A percentile compares a stretch with the other conserved stretches of the same genome.
phyloP scores from a whole-genome alignment of 1,139 yeast genomes.

The Candida sanyaensis region DNA sequence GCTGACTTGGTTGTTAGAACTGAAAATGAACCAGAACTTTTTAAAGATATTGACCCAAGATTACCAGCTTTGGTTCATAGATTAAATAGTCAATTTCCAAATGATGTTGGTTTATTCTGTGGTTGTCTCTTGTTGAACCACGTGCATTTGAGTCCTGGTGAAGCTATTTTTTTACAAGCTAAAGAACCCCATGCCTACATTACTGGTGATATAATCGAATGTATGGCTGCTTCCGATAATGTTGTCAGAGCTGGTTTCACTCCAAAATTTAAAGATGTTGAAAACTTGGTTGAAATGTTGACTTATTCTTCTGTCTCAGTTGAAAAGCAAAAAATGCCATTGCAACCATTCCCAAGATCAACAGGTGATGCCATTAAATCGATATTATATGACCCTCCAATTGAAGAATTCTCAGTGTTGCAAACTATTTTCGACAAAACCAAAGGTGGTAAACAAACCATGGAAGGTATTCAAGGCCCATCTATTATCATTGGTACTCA shows the following conservation, averaged over 20 bases:
- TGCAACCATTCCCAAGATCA: constrained; percentile 61
- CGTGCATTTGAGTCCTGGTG: constrained; percentile 81
- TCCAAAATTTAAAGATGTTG: constrained; percentile 95
- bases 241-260: constrained; percentile 99
- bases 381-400: constrained; percentile 89
- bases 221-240: constrained; percentile 99
- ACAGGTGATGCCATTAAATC: constrained; percentile 64
- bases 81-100: constrained; percentile 84
- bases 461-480: constrained; percentile 77
- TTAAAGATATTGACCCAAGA: constrained; percentile 44
- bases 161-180: constrained; percentile 95
- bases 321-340: constrained; percentile 88
- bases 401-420: constrained; percentile 90
- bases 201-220: constrained; percentile 94
- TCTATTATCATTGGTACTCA: constrained; percentile 82
- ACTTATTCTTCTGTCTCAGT: constrained; percentile 90
- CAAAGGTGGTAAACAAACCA: constrained; percentile 45
- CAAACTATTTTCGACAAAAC: constrained; percentile 59
- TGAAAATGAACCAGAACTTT: constrained; percentile 46
- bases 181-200: constrained; percentile 98
- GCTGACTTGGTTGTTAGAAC: constrained; percentile 65
- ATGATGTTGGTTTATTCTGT: constrained; percentile 93
- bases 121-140: constrained; percentile 93
- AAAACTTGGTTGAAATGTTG: constrained; percentile 84
- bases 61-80: constrained; percentile 74